Evolutionary conservation across 768 basidiomycete genomes (phyloP), one percentile per base, ranked within the genome.

Genomic region (Crassisporium funariophilum): DNA sequence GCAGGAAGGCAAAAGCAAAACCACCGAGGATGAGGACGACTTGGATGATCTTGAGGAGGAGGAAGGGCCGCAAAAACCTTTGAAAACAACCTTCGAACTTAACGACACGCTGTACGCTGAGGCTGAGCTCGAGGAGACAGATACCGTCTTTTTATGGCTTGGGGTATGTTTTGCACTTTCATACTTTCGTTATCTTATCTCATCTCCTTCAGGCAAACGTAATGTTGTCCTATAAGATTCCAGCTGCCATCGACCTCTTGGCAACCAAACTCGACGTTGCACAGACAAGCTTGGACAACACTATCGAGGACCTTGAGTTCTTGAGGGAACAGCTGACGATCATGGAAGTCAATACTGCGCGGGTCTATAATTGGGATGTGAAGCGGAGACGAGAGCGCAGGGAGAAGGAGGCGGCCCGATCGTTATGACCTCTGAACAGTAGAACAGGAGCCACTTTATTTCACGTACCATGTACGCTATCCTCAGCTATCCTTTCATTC

Each of bases 311-410:
- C 63, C 74, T 97, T 16, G 93, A 94, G 61, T 99, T 91, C 63
- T 68, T 98, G 49, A 75, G 92, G 41, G 97, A 98, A 61, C 97
- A 99, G 65, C 76, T 94, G 42, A 98, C 97, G 4, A 82, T 97
- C 8, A 97, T 98, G 90, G 95, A 99, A 62, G 83, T 84, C 29
- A 98, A 98, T 62, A 94, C 91, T 10, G 95, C 95, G 4, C 76
- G 95, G 27, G 86, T 95, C 42, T 98, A 95, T 63, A 99, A 98
- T 62, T 95, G 89, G 88, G 93, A 95, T 62, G 92, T 95, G 21
- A 91, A 91, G 63, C 70, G 85, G 54, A 73, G 92, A 63, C 70
- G 90, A 63, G 85, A 85, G 37, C 66, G 67, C 55, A 67, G 81
- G 29, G 54, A 56, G 35, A 54, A 54, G 49, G 62, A 61, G 23